A percentile compares a stretch with the other conserved stretches of the same genome.
These are phyloP conservation scores for Euryodendron excelsum DNA, from an alignment of 148 eudicot genomes.

Conservation along the genomic window DNA sequence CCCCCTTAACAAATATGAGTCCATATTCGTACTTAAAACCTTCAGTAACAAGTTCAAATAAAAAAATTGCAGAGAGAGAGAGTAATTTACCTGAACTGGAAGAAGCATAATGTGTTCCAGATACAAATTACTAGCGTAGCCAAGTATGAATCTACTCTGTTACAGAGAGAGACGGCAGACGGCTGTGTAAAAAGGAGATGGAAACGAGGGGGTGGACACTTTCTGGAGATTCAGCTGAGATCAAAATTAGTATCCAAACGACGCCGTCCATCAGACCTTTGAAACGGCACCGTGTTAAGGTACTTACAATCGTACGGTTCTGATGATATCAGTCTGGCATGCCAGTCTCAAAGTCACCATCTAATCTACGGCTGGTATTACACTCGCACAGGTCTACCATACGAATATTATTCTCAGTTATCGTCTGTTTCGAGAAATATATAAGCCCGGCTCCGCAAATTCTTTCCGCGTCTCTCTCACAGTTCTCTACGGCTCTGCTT, in stretches of 20 bases:
- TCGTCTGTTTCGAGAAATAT: no score
- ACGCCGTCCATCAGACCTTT: no score
- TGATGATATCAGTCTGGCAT: no score
- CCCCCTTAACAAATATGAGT: neutral
- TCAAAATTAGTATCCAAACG: no score
- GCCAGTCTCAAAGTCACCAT: no score
- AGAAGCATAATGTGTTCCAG: neutral
- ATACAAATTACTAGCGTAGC: neutral
- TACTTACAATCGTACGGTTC: no score
- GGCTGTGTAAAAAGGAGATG: no score
- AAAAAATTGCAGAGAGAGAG: neutral
- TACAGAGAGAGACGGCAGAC: neutral
- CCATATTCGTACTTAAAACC: neutral
- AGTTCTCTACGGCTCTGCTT: constrained; percentile 23
- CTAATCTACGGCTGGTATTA: no score
- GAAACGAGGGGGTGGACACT: no score
- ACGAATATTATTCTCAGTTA: no score
- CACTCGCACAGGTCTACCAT: neutral
- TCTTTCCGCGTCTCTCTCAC: neutral
- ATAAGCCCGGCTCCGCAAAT: neutral
- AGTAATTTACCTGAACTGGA: neutral
- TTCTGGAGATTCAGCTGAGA: no score
- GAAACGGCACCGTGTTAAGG: neutral
- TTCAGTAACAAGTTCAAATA: neutral
- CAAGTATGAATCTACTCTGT: neutral